phyloP scores from a whole-genome alignment of 2,329 filamentous ascomycete genomes.

The Ophiocordyceps robertsii region DNA sequence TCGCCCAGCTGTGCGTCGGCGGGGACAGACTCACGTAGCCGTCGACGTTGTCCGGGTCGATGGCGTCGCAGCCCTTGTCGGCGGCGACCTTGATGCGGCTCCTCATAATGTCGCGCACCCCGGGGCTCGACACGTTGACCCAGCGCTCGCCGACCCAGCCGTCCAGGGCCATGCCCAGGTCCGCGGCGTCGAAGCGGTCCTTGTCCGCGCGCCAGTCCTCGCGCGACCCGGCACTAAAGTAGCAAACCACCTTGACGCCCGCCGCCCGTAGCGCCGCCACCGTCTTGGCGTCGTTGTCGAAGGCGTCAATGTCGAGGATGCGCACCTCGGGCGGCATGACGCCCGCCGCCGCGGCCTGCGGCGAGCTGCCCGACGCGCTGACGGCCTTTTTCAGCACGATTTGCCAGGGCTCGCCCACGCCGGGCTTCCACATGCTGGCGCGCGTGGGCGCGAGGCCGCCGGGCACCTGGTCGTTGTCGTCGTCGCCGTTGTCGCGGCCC shows the following conservation, averaged over 20 bases:
- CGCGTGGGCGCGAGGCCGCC: constrained; percentile 8
- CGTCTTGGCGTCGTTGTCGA: constrained; percentile 30
- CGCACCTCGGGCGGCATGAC: constrained; percentile 30
- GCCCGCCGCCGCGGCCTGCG: constrained; percentile 21
- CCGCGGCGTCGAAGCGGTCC: constrained; percentile 34
- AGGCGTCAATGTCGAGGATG: constrained; percentile 37
- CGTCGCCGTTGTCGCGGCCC: constrained; percentile 7
- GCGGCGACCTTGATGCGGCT: constrained; percentile 43
- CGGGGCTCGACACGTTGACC: constrained; percentile 43
- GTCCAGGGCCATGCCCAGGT: constrained; percentile 43
- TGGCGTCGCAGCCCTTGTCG: constrained; percentile 51
- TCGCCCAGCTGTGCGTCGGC: too few species aligned
- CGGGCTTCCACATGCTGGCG: constrained; percentile 34
- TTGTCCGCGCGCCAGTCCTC: constrained; percentile 50
- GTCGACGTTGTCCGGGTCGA: constrained; percentile 62
- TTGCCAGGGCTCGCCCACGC: constrained; percentile 42
- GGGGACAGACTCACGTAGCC: constrained; percentile 31
- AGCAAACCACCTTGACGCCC: constrained; percentile 55
- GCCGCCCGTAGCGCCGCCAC: constrained; percentile 43
- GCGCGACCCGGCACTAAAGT: constrained; percentile 60
- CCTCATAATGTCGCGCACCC: constrained; percentile 52
- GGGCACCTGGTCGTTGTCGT: constrained; percentile 12
- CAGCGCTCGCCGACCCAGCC: constrained; percentile 57
- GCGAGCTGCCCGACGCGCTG: constrained; percentile 8
- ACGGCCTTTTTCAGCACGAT: constrained; percentile 39